These are phyloP conservation scores for Citrus mangshanensis DNA, from an alignment of 345 rosid genomes.

Conservation along the genomic window DNA sequence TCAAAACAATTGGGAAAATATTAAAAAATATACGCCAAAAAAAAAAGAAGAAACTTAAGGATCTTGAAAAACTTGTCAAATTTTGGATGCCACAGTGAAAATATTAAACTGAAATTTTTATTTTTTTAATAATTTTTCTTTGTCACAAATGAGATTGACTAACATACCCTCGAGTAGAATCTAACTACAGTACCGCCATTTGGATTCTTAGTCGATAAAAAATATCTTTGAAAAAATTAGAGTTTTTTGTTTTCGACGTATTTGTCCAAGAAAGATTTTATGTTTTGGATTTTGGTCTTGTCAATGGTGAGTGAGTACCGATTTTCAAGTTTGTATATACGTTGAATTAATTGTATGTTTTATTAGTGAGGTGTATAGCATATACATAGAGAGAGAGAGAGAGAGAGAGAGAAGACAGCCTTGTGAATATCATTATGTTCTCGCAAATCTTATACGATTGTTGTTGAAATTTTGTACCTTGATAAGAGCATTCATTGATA, in stretches of 20 bases:
- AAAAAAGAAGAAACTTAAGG: no score
- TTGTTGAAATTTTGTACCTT: no score
- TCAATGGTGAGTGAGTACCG: neutral
- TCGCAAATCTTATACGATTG: no score
- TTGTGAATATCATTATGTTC: neutral
- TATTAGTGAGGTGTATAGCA: no score
- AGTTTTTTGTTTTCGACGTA: constrained; percentile 8
- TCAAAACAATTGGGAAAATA: no score
- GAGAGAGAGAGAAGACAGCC: neutral
- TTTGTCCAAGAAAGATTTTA: neutral
- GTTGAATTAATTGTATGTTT: no score
- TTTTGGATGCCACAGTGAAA: neutral
- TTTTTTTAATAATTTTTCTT: constrained; percentile 13
- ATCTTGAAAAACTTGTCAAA: neutral
- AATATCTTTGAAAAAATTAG: neutral
- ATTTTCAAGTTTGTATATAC: neutral
- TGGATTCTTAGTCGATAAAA: neutral
- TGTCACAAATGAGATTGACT: neutral
- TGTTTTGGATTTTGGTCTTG: neutral
- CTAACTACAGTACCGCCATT: neutral
- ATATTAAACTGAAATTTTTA: constrained; percentile 27
- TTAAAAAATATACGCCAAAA: no score
- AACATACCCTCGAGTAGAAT: constrained; percentile 1
- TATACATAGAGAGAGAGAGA: no score
- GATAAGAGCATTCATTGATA: no score